Conservation (phyloP, 495 filamentous ascomycete species). For the Poronia punctata region DNA sequence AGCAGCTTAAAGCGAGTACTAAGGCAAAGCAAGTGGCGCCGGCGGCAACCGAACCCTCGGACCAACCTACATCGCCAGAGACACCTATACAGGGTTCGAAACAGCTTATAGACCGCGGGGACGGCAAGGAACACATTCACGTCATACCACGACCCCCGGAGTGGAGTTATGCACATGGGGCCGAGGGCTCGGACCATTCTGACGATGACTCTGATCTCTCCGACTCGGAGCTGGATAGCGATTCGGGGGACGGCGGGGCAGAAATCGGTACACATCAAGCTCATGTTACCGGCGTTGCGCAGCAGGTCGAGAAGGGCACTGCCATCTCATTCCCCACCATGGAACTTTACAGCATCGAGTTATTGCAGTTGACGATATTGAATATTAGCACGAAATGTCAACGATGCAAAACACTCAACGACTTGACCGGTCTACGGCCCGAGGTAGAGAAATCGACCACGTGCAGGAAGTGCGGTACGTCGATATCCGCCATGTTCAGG, state of each 20-base stretch:
- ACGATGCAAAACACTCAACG: slow-evolving; percentile 71
- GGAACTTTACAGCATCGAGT: slow-evolving; percentile 74
- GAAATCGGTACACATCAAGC: slow-evolving; percentile 30
- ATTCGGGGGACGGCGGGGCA: slow-evolving; percentile 36
- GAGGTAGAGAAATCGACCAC: slow-evolving; percentile 33
- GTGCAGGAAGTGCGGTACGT: slow-evolving; percentile 73
- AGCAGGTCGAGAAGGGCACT: slow-evolving; percentile 54
- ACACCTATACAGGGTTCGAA: too few relatives aligned
- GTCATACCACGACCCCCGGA: slow-evolving; percentile 78
- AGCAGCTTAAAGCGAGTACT: slow-evolving; percentile 27
- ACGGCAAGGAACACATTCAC: slow-evolving; percentile 57
- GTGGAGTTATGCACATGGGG: slow-evolving; percentile 52
- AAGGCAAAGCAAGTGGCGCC: neutral
- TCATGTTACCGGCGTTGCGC: slow-evolving; percentile 35
- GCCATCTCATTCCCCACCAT: slow-evolving; percentile 76
- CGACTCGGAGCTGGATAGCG: slow-evolving; percentile 28
- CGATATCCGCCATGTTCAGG: slow-evolving; percentile 63
- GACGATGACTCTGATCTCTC: slow-evolving; percentile 27
- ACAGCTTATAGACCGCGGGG: slow-evolving; percentile 24
- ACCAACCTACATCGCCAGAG: neutral
- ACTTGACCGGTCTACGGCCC: slow-evolving; percentile 58
- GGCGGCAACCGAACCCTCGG: neutral
- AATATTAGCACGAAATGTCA: slow-evolving; percentile 74
- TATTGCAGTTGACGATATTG: slow-evolving; percentile 65
- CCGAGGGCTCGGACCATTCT: slow-evolving; percentile 38